Percentiles rank a stretch among this genome's conserved stretches.
Evolutionary conservation across 345 rosid species (phyloP).

Genomic region (Firmiana major): DNA sequence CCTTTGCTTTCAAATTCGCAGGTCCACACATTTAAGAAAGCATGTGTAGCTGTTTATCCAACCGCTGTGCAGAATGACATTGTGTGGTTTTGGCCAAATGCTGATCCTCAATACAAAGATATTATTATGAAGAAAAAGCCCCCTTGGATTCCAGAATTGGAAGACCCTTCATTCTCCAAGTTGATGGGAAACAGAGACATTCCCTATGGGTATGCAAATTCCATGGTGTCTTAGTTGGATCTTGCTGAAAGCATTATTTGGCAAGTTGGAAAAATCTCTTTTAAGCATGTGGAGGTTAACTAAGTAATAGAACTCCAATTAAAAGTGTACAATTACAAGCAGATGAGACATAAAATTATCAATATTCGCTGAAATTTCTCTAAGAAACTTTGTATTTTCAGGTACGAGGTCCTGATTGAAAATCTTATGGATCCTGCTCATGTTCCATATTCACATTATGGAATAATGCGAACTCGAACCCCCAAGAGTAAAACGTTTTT

Average conservation of each 20-base stretch:
- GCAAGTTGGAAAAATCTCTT: neutral
- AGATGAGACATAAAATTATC: neutral
- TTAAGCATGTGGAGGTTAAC: neutral
- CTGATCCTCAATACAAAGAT: conserved; percentile 67
- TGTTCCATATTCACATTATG: conserved; percentile 88
- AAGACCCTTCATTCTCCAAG: conserved; percentile 72
- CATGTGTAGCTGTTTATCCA: conserved; percentile 76
- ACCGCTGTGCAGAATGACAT: conserved; percentile 69
- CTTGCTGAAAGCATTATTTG: neutral
- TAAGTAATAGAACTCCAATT: neutral
- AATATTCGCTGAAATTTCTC: neutral
- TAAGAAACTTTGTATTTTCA: conserved; percentile 24
- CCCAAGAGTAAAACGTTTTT: conserved; percentile 38
- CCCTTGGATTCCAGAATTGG: conserved; percentile 68
- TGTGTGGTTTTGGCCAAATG: conserved; percentile 92
- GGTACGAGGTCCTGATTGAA: conserved; percentile 80
- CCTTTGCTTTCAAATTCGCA: conserved; percentile 22
- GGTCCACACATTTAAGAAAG: conserved; percentile 73
- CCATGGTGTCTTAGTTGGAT: neutral
- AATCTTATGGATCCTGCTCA: conserved; percentile 96
- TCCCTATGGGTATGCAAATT: conserved; percentile 61
- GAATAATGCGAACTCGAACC: conserved; percentile 45
- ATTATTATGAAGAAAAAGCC: conserved; percentile 59
- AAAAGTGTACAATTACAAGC: neutral
- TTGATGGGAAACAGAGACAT: conserved; percentile 63